phyloP scores from a whole-genome alignment of 768 basidiomycete species.

The Mycena epipterygia region DNA sequence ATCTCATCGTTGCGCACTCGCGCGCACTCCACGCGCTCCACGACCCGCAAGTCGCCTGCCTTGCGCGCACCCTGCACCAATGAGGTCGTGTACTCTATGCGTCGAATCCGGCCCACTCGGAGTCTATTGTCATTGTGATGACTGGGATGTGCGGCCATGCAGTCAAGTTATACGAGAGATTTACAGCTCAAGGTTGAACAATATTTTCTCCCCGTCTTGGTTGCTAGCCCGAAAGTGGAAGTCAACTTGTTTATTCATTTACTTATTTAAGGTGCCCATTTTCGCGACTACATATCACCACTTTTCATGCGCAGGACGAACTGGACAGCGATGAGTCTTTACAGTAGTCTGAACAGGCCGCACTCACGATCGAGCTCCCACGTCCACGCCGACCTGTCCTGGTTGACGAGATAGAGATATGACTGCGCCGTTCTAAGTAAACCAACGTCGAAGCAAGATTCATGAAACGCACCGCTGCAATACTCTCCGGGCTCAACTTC shows the following conservation, averaged over 20 bases:
- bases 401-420: constrained; percentile 34
- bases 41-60: constrained; percentile 51
- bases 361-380: constrained; percentile 25
- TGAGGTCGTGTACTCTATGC: constrained; percentile 51
- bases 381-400: constrained; percentile 18
- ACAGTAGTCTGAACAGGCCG: background rate
- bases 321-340: background rate
- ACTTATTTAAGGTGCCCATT: too few relatives aligned
- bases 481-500: constrained; percentile 72
- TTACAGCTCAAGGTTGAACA: too few relatives aligned
- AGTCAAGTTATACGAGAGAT: too few relatives aligned
- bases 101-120: constrained; percentile 55
- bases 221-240: too few relatives aligned
- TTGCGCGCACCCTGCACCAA: constrained; percentile 52
- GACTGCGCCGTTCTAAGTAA: background rate
- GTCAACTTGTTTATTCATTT: too few relatives aligned
- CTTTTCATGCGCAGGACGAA: constrained; percentile 37
- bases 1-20: constrained; percentile 44
- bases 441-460: background rate
- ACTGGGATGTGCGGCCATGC: too few relatives aligned
- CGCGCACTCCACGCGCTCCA: constrained; percentile 48
- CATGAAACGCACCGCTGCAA: constrained; percentile 68
- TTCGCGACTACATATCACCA: too few relatives aligned
- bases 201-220: too few relatives aligned
- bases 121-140: too few relatives aligned